phyloP scores from a whole-genome alignment of 2,329 filamentous ascomycete species.

The Fusarium marasasianum region DNA sequence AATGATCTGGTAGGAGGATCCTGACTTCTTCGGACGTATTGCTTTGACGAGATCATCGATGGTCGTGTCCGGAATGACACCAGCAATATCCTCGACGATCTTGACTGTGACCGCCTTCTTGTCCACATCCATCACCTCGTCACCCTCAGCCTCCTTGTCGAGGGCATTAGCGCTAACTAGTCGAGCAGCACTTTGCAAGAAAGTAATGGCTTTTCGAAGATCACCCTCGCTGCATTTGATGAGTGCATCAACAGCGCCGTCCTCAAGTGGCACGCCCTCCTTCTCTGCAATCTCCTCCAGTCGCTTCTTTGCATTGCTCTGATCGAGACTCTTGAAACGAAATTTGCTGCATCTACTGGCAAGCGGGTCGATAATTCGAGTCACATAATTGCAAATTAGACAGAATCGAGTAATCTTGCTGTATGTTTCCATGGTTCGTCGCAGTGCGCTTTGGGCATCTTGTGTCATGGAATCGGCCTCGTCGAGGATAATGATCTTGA shows the following conservation, averaged over 20 bases:
- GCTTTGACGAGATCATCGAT: conserved; percentile 76
- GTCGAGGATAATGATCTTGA: conserved; percentile 98
- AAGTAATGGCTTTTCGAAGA: conserved; percentile 95
- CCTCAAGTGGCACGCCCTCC: conserved; percentile 80
- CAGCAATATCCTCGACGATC: conserved; percentile 93
- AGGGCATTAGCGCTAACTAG: conserved; percentile 75
- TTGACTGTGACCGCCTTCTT: conserved; percentile 75
- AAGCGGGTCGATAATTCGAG: conserved; percentile 94
- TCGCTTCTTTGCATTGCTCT: conserved; percentile 80
- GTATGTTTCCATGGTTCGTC: conserved; percentile 98
- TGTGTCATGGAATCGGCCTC: conserved; percentile 99
- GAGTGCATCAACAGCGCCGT: conserved; percentile 83
- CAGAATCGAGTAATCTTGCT: conserved; percentile 97
- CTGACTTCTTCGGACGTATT: conserved; percentile 75
- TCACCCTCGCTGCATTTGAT: conserved; percentile 93
- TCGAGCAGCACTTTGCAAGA: conserved; percentile 90
- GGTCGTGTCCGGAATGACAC: conserved; percentile 83
- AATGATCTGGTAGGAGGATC: conserved; percentile 75
- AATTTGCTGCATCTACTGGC: conserved; percentile 96
- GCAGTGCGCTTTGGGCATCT: conserved; percentile 91
- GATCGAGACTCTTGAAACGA: conserved; percentile 94
- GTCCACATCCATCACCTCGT: conserved; percentile 70
- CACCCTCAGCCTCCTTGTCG: conserved; percentile 60
- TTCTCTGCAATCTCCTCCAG: conserved; percentile 83
- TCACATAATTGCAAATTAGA: conserved; percentile 98